Evolutionary conservation across 345 rosid species (phyloP).

Genomic region (Laguncularia racemosa): DNA sequence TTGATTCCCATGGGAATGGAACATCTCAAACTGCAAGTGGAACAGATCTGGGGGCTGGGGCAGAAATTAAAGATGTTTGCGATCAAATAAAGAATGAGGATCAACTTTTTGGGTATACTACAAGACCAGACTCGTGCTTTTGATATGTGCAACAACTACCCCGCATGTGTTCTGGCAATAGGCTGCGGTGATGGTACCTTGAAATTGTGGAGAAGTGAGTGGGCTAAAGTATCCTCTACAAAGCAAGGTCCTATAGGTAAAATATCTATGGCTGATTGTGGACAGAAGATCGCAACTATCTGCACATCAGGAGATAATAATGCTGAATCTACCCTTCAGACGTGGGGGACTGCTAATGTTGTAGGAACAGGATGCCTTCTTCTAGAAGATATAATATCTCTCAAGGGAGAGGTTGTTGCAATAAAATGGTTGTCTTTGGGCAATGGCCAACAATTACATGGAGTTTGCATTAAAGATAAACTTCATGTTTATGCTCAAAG

Average conservation of each 20-base stretch:
- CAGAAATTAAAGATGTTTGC: constrained; percentile 75
- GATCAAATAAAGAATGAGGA: constrained; percentile 89
- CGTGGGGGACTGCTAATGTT: constrained; percentile 60
- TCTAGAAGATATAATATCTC: constrained; percentile 49
- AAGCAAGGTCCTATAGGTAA: constrained; percentile 49
- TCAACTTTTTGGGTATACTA: constrained; percentile 52
- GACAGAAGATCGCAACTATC: constrained; percentile 63
- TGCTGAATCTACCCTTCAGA: constrained; percentile 23
- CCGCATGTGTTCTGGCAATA: constrained; percentile 68
- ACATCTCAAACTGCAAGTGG: constrained; percentile 57
- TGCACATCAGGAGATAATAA: constrained; percentile 28
- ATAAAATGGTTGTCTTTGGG: constrained; percentile 65
- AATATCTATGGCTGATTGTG: constrained; percentile 52
- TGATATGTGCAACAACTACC: constrained; percentile 21
- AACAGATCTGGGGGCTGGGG: constrained; percentile 94
- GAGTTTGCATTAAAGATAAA: constrained; percentile 63
- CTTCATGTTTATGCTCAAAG: constrained; percentile 59
- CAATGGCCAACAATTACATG: constrained; percentile 60
- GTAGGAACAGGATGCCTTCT: constrained; percentile 52
- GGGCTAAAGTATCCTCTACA: constrained; percentile 27
- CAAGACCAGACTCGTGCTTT: constrained; percentile 21
- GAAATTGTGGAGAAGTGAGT: constrained; percentile 70
- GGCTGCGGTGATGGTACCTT: constrained; percentile 73
- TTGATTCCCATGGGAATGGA: constrained; percentile 39
- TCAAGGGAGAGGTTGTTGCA: constrained; percentile 40